Base-by-base conservation (phyloP, 2,329 filamentous ascomycete species). In the Colletotrichum salicis region DNA sequence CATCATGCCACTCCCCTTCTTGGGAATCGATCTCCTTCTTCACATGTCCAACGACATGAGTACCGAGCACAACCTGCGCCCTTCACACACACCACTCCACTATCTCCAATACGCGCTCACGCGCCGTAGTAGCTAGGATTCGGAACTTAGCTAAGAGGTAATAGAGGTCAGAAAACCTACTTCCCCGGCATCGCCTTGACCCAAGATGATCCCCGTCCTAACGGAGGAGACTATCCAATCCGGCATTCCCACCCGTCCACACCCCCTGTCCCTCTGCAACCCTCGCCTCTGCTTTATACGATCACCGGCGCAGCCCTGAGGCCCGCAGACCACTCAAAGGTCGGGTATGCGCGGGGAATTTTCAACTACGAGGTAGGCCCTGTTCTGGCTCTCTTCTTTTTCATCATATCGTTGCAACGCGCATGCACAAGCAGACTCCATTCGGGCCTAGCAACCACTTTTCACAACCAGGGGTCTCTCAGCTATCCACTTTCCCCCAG, bases 331-430 rank as follows among this genome's bases (percentile, higher is more conserved):
- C 48, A 64, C 48, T 64, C 22, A 22, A 10, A 27, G 51, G 13
- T 31, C 64, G 57, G 41, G 63, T 64, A 58, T 52, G 7, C 56
- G 63, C 63, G 57, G 68, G 64, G 57, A 45, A 52, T 15, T 41
- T 41, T 41, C 37, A 15, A 41, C 29, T 45, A 35, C 58, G 11
- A 67, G 35, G 27, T 24, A 29, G 37, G 48, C 51, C 35, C 31
- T 41, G 64, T 58, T 57, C 59, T 60, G 29, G 13, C 52, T 64
- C 19, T 45, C 48, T 37, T 45, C 41, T 60, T 67, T 70, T 60
- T 56, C 65, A 64, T 64, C 65, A 70, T 56, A 70, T 64, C 55
- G 65, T 72, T 70, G 59, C 70, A 60, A 12, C 52, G 55, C 22
- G 37, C 37, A 24, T 55, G 31, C 52, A n/a, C 51, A 63, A 52